These are phyloP conservation scores for Glycine latifolia DNA, from an alignment of 306 rosid genomes.

Conservation along the genomic window DNA sequence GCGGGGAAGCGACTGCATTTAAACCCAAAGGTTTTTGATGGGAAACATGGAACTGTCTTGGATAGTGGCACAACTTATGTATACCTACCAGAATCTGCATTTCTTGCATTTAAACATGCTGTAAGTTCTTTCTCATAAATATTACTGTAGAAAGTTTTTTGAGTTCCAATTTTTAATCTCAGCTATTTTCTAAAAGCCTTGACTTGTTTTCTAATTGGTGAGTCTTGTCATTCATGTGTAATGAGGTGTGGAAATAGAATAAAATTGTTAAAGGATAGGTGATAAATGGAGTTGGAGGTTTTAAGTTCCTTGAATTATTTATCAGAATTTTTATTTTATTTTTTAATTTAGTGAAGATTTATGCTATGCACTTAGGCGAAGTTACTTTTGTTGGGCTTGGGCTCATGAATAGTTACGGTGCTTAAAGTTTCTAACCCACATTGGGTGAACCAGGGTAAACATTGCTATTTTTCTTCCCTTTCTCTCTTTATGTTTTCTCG, in stretches of 20 bases:
- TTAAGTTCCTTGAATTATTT: constrained; percentile 16
- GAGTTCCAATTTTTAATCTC: constrained; percentile 25
- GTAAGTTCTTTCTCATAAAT: constrained; percentile 63
- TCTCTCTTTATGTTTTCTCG: too few species aligned
- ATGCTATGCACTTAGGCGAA: constrained; percentile 8
- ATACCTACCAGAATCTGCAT: constrained; percentile 82
- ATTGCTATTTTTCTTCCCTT: too few species aligned
- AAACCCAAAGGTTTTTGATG: constrained; percentile 75
- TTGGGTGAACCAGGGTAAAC: too few species aligned
- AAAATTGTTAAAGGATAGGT: constrained; percentile 17
- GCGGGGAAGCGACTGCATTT: constrained; percentile 80
- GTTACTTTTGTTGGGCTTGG: too few species aligned
- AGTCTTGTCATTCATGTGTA: background rate
- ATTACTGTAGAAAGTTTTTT: background rate
- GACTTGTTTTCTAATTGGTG: constrained; percentile 15
- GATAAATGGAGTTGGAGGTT: constrained; percentile 19
- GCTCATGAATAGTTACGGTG: too few species aligned
- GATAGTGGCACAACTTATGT: constrained; percentile 99
- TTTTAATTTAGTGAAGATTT: constrained; percentile 34
- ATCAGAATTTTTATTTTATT: too few species aligned
- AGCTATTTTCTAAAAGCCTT: background rate
- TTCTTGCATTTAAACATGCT: constrained; percentile 77
- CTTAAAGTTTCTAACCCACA: too few species aligned
- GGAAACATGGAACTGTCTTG: constrained; percentile 84
- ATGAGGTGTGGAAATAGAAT: constrained; percentile 19